A percentile compares a stretch with the other conserved stretches of the same genome.
phyloP scores from a whole-genome alignment of 2,329 filamentous ascomycete species.

The Capronia coronata region DNA sequence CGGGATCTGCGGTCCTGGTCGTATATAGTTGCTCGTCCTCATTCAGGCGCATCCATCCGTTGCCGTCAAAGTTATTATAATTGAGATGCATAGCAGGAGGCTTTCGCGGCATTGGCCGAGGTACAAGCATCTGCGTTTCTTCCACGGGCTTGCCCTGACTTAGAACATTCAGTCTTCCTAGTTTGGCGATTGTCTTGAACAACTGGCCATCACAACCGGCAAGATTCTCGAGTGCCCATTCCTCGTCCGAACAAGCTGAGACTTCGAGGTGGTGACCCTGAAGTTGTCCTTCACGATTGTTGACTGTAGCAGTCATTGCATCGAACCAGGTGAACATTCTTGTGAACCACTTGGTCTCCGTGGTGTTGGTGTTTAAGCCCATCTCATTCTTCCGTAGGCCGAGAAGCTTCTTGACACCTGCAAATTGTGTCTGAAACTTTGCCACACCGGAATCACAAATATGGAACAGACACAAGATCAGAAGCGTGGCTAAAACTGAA shows the following conservation, averaged over 20 bases:
- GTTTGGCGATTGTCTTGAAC: conserved; percentile 77
- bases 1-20: conserved; percentile 36
- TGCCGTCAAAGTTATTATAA: conserved; percentile 57
- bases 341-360: conserved; percentile 68
- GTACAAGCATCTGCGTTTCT: conserved; percentile 22
- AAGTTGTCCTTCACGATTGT: conserved; percentile 82
- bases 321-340: conserved; percentile 92
- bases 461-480: conserved; percentile 84
- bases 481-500: conserved; percentile 76
- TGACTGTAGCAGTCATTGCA: conserved; percentile 83
- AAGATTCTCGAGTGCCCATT: conserved; percentile 73
- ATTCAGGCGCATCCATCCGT: conserved; percentile 20
- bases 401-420: conserved; percentile 84
- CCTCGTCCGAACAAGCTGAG: conserved; percentile 57
- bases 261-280: conserved; percentile 57
- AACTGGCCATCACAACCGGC: conserved; percentile 80
- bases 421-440: conserved; percentile 88
- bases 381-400: conserved; percentile 62
- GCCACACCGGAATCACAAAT: conserved; percentile 90
- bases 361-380: conserved; percentile 36
- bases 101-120: conserved; percentile 33
- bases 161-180: conserved; percentile 77
- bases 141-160: conserved; percentile 56
- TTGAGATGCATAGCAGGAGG: conserved; percentile 19
- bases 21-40: conserved; percentile 46